Evolutionary conservation across 352 stramenopile species (phyloP).

Genomic region (Albugo laibachii): DNA sequence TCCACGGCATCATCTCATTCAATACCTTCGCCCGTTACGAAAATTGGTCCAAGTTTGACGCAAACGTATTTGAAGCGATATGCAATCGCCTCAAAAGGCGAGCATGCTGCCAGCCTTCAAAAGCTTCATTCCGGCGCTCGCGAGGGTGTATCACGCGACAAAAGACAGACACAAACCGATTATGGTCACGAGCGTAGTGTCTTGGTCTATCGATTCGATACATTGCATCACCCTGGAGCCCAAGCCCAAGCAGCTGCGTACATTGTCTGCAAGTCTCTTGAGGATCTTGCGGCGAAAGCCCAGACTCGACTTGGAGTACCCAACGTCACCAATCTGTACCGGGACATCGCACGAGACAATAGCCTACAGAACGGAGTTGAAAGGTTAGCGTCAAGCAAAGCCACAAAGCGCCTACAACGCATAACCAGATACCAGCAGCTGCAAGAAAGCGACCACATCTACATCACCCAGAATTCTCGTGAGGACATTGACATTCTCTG

Average conservation of each 20-base stretch:
- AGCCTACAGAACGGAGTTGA: not conserved
- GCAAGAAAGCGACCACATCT: slow-evolving; percentile 29
- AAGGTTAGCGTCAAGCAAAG: too few relatives aligned
- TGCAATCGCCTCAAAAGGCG: not conserved
- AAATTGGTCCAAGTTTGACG: not conserved
- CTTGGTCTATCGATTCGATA: not conserved
- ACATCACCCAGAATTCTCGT: slow-evolving; percentile 30
- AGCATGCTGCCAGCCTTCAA: not conserved
- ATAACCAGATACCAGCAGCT: slow-evolving; percentile 19
- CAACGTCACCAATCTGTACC: slow-evolving; percentile 18
- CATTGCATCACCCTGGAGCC: not conserved
- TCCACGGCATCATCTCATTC: too few relatives aligned
- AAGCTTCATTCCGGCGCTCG: not conserved
- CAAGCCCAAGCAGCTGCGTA: not conserved
- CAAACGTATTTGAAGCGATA: not conserved
- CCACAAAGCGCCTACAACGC: not conserved
- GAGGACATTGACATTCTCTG: slow-evolving; percentile 55
- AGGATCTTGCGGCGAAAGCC: not conserved
- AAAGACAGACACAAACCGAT: not conserved
- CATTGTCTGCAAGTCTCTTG: not conserved
- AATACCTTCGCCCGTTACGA: not conserved
- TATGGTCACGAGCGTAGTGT: not conserved
- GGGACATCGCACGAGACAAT: slow-evolving; percentile 8
- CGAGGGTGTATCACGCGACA: not conserved
- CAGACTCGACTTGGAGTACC: not conserved